Evolutionary conservation across 2,329 filamentous ascomycete species (phyloP), one percentile per base, ranked within the genome.

Genomic region (Cytospora piceae): DNA sequence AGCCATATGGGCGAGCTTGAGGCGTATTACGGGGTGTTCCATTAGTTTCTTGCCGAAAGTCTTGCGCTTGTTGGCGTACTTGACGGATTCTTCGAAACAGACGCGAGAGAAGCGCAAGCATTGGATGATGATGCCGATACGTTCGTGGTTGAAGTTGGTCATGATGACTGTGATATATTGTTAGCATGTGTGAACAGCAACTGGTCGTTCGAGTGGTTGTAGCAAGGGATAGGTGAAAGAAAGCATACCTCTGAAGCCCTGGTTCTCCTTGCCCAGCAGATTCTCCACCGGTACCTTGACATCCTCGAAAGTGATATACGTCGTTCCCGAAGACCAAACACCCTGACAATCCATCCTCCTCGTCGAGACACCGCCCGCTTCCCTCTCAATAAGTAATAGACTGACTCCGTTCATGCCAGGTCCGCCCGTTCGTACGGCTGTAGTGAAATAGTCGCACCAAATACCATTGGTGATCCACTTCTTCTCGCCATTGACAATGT

Each of bases 241-340:
- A 22, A 51, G 27, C 75, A 71, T 78, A 88, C 86, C 86, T 81
- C 94, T 92, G 87, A 99, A 99, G 49, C 95, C 95, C 78, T 96
- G 90, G 85, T 99, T 97, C 82, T 96, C 90, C 84, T 97, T 98
- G 80, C 95, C 95, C 67, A 99, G 89, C 73, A 99, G 79, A 82
- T 99, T 98, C 85, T 97, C 94, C n/a, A 98, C 95, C 1, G 95
- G 95, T 0, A 99, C 95, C 84, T 98, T 98, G 79, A 98, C 95
- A 76, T 99, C 95, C 79, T 99, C 95, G 72, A 98, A 98, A 53
- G 94, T 97, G 76, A 99, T 90, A 80, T 98, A 99, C 37, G 95
- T 97, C 20, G 95, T 98, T 62, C 95, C 95, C 71, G 88, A 92
- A 69, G 90, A 93, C 92, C 94, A 97, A 37, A 98, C 94, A 79